A percentile compares a stretch with the other conserved stretches of the same genome.
Conservation (phyloP, 2,329 filamentous ascomycete species). For the Aspergillus nomiae region DNA sequence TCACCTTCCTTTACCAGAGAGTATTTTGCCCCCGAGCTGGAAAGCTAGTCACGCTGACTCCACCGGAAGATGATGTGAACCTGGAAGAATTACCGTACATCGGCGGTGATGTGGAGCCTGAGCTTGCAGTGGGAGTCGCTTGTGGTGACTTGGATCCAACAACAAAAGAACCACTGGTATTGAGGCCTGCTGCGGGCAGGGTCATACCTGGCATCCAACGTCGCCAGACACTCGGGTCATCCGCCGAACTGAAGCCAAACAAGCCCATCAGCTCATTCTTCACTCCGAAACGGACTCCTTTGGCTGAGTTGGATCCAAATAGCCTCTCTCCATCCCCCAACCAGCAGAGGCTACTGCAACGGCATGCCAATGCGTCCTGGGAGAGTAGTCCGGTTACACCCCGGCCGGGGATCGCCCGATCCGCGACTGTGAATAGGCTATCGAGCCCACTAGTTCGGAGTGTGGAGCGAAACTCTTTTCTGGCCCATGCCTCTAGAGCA, state of each 20-base stretch:
- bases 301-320: constrained; percentile 70
- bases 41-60: constrained; percentile 73
- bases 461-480: constrained; percentile 42
- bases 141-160: constrained; percentile 84
- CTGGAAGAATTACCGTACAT: constrained; percentile 78
- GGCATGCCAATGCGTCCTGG: constrained; percentile 58
- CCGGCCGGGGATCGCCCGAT: constrained; percentile 36
- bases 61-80: constrained; percentile 63
- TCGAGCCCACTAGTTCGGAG: constrained; percentile 47
- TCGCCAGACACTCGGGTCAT: constrained; percentile 45
- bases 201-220: constrained; percentile 37
- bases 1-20: constrained; percentile 91
- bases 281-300: constrained; percentile 62
- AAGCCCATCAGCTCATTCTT: constrained; percentile 68
- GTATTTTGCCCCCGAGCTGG: constrained; percentile 80
- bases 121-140: constrained; percentile 73
- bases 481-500: constrained; percentile 38
- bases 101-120: constrained; percentile 69
- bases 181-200: constrained; percentile 39
- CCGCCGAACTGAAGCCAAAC: constrained; percentile 58
- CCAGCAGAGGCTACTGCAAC: constrained; percentile 61
- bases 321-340: constrained; percentile 67
- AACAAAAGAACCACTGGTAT: constrained; percentile 68
- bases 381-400: constrained; percentile 51
- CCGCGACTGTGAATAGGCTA: constrained; percentile 38